These are phyloP conservation scores for Hordeum marinum DNA, from an alignment of 176 grass and related monocot genomes.

Conservation along the genomic window DNA sequence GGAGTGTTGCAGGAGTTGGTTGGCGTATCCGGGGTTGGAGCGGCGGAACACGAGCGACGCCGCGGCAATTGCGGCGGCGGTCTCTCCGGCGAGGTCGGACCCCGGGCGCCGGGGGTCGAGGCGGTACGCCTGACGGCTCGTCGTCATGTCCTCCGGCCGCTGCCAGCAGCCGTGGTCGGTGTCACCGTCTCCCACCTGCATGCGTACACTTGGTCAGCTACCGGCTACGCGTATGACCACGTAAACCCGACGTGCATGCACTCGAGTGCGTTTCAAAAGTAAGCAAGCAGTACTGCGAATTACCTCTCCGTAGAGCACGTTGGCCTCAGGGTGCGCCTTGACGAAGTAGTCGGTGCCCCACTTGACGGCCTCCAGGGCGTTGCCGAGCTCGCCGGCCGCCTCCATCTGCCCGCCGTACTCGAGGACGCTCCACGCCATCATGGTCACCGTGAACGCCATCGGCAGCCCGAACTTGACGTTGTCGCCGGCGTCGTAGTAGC, in stretches of 20 bases:
- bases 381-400: constrained; percentile 60
- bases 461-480: constrained; percentile 96
- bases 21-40: constrained; percentile 60
- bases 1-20: constrained; percentile 57
- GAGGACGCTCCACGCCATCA: constrained; percentile 88
- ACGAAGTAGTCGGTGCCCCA: constrained; percentile 94
- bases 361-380: constrained; percentile 86
- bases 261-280: background rate
- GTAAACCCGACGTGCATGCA: constrained; percentile 1
- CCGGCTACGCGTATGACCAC: constrained; percentile 9
- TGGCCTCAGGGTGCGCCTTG: constrained; percentile 78
- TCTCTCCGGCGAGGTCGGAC: constrained; percentile 84
- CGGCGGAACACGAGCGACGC: constrained; percentile 64
- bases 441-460: constrained; percentile 97
- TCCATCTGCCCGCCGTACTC: constrained; percentile 87
- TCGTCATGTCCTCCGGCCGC: constrained; percentile 96
- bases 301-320: constrained; percentile 86
- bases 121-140: constrained; percentile 72
- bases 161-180: constrained; percentile 88
- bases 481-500: constrained; percentile 95
- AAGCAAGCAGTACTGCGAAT: background rate
- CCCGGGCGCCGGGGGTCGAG: constrained; percentile 67
- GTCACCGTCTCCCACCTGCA: constrained; percentile 81
- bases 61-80: constrained; percentile 80
- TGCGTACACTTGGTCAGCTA: background rate